Conservation (phyloP, 2,329 filamentous ascomycete species). For the Cladophialophora psammophila region DNA sequence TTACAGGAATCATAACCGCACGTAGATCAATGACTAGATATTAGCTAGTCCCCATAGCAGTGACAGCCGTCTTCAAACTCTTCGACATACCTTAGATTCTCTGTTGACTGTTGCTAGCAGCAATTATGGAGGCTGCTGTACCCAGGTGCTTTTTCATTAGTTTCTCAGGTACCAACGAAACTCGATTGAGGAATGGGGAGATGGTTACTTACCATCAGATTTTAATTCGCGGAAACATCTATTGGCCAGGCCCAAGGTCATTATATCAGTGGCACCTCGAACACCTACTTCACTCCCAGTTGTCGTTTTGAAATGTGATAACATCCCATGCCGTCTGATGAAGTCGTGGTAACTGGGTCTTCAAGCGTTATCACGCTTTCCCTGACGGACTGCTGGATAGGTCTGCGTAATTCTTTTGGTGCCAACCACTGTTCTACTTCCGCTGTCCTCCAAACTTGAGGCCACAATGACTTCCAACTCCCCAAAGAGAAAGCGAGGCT, state of each 20-base stretch:
- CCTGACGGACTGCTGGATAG: not conserved
- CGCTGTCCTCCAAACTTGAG: not conserved
- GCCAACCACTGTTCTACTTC: not conserved
- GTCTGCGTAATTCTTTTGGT: not conserved
- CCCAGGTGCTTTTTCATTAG: not conserved
- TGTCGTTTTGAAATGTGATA: not conserved
- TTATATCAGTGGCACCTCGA: not conserved
- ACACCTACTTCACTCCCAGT: not conserved
- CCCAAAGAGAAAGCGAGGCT: conserved; percentile 34
- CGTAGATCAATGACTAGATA: not conserved
- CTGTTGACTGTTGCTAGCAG: not conserved
- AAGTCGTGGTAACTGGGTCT: not conserved
- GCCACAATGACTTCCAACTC: conserved; percentile 28
- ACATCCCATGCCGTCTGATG: not conserved
- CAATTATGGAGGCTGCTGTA: not conserved
- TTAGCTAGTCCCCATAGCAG: not conserved
- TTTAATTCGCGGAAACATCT: not conserved
- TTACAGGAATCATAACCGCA: not conserved
- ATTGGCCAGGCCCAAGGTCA: not conserved
- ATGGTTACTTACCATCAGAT: not conserved
- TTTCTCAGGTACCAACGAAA: not conserved
- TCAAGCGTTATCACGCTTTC: not conserved
- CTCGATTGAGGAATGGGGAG: not conserved
- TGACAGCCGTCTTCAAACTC: not conserved
- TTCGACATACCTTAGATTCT: not conserved